Base-by-base conservation (phyloP, 768 basidiomycete species). In the Amanita rimosa region DNA sequence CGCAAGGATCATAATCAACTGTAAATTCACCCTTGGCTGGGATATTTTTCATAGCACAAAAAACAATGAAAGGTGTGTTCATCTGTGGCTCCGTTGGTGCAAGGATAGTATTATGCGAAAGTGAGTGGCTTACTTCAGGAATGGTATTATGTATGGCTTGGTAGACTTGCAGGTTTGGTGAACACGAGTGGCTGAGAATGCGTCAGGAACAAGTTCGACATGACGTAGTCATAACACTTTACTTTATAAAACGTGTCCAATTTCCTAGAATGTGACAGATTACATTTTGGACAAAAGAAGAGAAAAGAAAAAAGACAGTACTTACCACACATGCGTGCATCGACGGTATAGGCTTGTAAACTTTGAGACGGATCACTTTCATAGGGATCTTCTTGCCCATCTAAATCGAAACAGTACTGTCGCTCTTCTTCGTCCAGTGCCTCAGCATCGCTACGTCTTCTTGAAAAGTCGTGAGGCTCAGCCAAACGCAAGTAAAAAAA, bases 201-300 rank as follows among this genome's bases (percentile, higher is more conserved):
- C 33, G 52, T 19, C 31, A 31, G 49, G 21, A 24, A 16, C 11
- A 9, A 34, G 3, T 14, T 36, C 0, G 7, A 16, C 29, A 34
- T 35, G 29, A 26, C 31, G 17, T 10, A 9, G 47, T 17, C 9
- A 42, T n/a, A 17, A 22, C 9, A 60, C 79, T 51, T n/a, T 54
- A 83, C 83, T 85, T 86, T 27, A 85, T 66, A 52, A 85, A 86
- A 3, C 83, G 72, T 6, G 82, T 81, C 84, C 84, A 86, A 54
- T 85, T 86, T 6, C 84, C 83, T 84, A n/a, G 52, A 21, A 43
- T 44, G 39, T 13, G 26, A 3, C 19, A 47, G n/a, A 24, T 35
- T 34, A 24, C 41, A 24, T 19, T 14, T 26, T 5, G 1, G 7
- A 22, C 5, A 9, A 43, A 24, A 31, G 27, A 33, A 36, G 38